Evolutionary conservation across 352 stramenopile species (phyloP).

Genomic region (Thraustochytrium sp.): DNA sequence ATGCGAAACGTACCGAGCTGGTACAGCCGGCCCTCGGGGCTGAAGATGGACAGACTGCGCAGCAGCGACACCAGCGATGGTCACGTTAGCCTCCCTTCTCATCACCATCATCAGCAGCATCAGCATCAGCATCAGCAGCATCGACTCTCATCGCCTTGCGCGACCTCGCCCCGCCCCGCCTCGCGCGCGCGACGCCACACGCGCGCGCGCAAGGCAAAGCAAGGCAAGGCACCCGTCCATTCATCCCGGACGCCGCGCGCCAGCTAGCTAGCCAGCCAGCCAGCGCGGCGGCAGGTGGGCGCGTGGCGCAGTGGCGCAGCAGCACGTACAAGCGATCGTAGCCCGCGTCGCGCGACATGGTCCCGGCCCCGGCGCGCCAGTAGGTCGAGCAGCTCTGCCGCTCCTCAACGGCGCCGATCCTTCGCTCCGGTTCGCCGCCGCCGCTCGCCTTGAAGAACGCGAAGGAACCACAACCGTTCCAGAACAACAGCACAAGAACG

Average conservation of each 20-base stretch:
- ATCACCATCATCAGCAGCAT: no score
- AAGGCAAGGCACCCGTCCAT: no score
- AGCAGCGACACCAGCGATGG: neutral
- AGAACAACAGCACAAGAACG: no score
- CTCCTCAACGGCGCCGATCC: neutral
- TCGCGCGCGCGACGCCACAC: no score
- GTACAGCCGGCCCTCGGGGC: constrained; percentile 93
- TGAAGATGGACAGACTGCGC: constrained; percentile 93
- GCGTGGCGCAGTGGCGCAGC: no score
- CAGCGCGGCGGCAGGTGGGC: no score
- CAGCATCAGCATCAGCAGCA: no score
- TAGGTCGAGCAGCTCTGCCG: constrained; percentile 20
- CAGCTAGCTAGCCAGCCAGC: no score
- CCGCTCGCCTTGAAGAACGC: neutral
- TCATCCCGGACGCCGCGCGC: no score
- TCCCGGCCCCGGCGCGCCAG: constrained; percentile 49
- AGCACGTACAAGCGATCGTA: constrained; percentile 59
- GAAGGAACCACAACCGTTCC: neutral
- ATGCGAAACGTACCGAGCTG: constrained; percentile 74
- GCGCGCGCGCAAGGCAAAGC: no score
- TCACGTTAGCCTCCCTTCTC: neutral
- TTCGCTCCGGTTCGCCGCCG: neutral
- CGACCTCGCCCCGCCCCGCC: no score
- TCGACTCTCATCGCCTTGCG: no score
- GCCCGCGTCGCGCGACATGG: constrained; percentile 70